Conservation (phyloP, 2,329 filamentous ascomycete genomes). For the Ascochyta rabiei region DNA sequence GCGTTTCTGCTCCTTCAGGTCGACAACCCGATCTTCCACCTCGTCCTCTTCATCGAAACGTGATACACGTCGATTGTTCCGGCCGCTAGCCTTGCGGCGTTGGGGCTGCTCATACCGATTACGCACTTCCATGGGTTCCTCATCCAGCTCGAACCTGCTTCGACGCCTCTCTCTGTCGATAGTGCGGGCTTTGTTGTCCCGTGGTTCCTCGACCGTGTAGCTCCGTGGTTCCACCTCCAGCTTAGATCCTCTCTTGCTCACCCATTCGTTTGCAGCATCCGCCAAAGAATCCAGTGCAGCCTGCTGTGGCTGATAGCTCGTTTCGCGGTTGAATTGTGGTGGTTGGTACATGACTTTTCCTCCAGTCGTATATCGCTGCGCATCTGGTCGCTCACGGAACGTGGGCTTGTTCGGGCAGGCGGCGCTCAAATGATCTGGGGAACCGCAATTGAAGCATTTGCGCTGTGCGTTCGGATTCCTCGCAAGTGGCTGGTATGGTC, state of each 20-base stretch:
- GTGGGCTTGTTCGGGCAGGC: slow-evolving; percentile 35
- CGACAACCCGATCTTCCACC: slow-evolving; percentile 28
- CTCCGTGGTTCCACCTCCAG: slow-evolving; percentile 20
- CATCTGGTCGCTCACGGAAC: slow-evolving; percentile 23
- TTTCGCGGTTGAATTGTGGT: slow-evolving; percentile 10
- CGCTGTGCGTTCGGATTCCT: slow-evolving; percentile 28
- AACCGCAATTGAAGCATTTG: slow-evolving; percentile 42
- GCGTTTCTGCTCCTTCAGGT: slow-evolving; percentile 41
- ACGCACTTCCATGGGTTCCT: slow-evolving; percentile 25
- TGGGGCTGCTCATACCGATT: slow-evolving; percentile 43
- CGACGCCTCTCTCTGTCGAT: slow-evolving; percentile 31
- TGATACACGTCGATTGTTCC: slow-evolving; percentile 27
- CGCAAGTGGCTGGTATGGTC: slow-evolving; percentile 32
- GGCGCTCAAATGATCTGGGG: slow-evolving; percentile 30
- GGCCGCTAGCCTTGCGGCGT: slow-evolving; percentile 26
- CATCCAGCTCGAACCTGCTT: slow-evolving; percentile 33
- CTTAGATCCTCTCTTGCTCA: slow-evolving; percentile 22
- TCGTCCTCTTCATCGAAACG: slow-evolving; percentile 37
- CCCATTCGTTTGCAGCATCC: slow-evolving; percentile 38
- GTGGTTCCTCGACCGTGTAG: slow-evolving; percentile 16
- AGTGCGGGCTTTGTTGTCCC: slow-evolving; percentile 27
- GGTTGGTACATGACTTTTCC: slow-evolving; percentile 15
- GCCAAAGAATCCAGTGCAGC: slow-evolving; percentile 23
- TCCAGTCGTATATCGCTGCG: slow-evolving; percentile 7
- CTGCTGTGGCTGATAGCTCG: slow-evolving; percentile 1